Percentiles rank a stretch among this genome's conserved stretches.
phyloP scores from a whole-genome alignment of 2,329 filamentous ascomycete genomes.

The Blastomyces emzantsi region DNA sequence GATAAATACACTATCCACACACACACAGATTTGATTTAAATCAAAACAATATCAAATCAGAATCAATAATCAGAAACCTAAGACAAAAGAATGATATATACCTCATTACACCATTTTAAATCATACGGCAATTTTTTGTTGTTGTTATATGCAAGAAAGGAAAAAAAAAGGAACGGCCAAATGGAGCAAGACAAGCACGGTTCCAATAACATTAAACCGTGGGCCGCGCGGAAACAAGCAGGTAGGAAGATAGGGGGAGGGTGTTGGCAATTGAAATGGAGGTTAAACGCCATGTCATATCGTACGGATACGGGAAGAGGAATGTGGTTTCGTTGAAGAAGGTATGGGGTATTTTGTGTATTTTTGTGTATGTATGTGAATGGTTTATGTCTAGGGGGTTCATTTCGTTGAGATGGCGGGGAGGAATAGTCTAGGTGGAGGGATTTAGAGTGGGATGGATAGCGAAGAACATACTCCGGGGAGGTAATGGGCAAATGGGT shows the following conservation, averaged over 20 bases:
- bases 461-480: background rate
- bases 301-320: background rate
- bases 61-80: background rate
- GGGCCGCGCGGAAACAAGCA: background rate
- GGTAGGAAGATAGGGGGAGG: background rate
- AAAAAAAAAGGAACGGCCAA: background rate
- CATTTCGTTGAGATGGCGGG: background rate
- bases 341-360: too few relatives aligned
- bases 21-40: background rate
- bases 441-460: too few relatives aligned
- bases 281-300: constrained; percentile 6
- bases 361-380: background rate
- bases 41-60: background rate
- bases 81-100: background rate
- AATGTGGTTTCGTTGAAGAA: constrained; percentile 5
- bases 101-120: background rate
- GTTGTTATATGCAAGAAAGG: background rate
- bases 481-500: too few relatives aligned
- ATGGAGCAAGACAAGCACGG: background rate
- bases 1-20: background rate
- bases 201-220: background rate
- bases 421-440: background rate
- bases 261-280: background rate
- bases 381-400: background rate
- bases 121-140: background rate